Evolutionary conservation across 257 asterid species (phyloP).

Genomic region (Verbena officinalis): DNA sequence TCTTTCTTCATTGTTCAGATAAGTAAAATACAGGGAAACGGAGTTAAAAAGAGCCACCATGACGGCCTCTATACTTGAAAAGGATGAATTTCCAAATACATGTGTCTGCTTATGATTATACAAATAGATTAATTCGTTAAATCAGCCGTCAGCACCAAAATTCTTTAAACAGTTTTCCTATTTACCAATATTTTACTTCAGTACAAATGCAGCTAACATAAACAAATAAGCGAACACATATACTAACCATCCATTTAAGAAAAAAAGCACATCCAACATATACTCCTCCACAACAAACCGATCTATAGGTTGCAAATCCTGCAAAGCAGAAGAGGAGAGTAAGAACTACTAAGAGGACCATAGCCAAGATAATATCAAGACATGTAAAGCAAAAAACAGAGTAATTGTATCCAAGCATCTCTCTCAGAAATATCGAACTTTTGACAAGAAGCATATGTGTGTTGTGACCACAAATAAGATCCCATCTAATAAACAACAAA

Average conservation of each 20-base stretch:
- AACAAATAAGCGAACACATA: slow-evolving; percentile 28
- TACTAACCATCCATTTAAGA: slow-evolving; percentile 97
- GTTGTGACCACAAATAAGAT: slow-evolving; percentile 1
- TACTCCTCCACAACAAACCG: slow-evolving; percentile 96
- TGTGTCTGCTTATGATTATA: slow-evolving; percentile 6
- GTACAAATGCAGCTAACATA: slow-evolving; percentile 8
- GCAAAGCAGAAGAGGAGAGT: slow-evolving; percentile 33
- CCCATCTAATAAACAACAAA: not conserved
- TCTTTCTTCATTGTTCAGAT: slow-evolving; percentile 7
- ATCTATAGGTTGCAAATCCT: slow-evolving; percentile 92
- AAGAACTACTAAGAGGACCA: slow-evolving; percentile 24
- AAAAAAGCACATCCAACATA: slow-evolving; percentile 86
- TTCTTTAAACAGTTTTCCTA: slow-evolving; percentile 7
- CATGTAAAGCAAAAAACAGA: too few species aligned
- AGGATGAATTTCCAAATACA: slow-evolving; percentile 20
- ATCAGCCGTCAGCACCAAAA: slow-evolving; percentile 19
- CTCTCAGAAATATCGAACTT: not conserved
- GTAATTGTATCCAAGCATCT: slow-evolving; percentile 3
- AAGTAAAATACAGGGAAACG: not conserved
- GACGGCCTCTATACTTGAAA: slow-evolving; percentile 22
- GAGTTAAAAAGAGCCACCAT: slow-evolving; percentile 6
- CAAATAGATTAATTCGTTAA: slow-evolving; percentile 17
- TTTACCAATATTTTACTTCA: not conserved
- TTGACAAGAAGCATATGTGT: not conserved
- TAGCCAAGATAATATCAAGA: too few species aligned